Evolutionary conservation across 805 yeast genomes (phyloP).

Genomic region (Pichia occidentalis): DNA sequence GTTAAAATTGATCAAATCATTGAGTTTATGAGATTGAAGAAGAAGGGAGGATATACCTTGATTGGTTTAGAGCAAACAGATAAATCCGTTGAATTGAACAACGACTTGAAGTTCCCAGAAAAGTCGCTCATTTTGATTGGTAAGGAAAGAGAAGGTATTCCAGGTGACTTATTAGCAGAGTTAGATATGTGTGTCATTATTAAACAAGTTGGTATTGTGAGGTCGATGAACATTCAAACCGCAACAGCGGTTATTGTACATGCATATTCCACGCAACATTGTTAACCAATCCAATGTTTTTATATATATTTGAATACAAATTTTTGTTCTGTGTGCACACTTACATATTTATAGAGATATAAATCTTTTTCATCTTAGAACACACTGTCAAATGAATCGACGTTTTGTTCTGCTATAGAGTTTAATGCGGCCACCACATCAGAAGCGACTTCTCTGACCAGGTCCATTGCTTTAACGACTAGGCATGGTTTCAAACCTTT

Average conservation of each 20-base stretch:
- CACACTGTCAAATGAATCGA: constrained; percentile 27
- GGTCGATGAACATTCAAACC: constrained; percentile 96
- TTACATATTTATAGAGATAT: too few species aligned
- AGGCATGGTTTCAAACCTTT: constrained; percentile 48
- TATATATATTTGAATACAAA: not conserved
- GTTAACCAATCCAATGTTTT: constrained; percentile 24
- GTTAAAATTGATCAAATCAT: constrained; percentile 54
- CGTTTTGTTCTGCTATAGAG: constrained; percentile 35
- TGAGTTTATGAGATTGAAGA: constrained; percentile 52
- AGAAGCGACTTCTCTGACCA: constrained; percentile 57
- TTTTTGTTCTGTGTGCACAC: not conserved
- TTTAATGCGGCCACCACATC: constrained; percentile 56
- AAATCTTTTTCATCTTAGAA: too few species aligned
- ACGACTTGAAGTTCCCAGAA: constrained; percentile 62
- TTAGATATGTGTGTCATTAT: constrained; percentile 85
- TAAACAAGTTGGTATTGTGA: constrained; percentile 83
- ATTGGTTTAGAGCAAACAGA: constrained; percentile 94
- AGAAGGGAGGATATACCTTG: constrained; percentile 72
- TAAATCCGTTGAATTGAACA: constrained; percentile 65
- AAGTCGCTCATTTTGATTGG: constrained; percentile 78
- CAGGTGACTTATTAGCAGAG: constrained; percentile 75
- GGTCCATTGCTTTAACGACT: constrained; percentile 46
- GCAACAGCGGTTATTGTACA: constrained; percentile 94
- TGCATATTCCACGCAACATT: constrained; percentile 72
- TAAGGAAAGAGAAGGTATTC: constrained; percentile 85